Percentiles rank a stretch among this genome's conserved stretches.
These are phyloP conservation scores for Cystobasidium onofrii DNA, from an alignment of 768 basidiomycete species.

Conservation along the genomic window DNA sequence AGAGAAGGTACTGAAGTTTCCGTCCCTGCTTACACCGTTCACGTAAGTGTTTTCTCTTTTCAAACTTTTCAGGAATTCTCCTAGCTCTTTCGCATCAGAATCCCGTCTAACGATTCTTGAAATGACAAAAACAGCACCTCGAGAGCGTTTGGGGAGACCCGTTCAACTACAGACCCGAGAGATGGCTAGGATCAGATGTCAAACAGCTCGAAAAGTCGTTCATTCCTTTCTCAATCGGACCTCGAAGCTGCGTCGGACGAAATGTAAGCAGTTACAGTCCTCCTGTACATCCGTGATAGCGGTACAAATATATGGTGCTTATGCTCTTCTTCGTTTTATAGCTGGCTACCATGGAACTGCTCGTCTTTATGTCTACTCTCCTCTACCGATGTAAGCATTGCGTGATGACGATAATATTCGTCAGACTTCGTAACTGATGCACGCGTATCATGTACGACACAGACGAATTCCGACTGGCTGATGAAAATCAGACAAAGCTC, in stretches of 20 bases:
- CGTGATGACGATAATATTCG: too few relatives aligned
- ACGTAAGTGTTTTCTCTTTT: constrained; percentile 10
- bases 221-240: constrained; percentile 78
- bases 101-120: too few relatives aligned
- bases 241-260: constrained; percentile 70
- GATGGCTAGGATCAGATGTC: constrained; percentile 70
- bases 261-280: not conserved
- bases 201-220: constrained; percentile 52
- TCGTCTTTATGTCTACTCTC: constrained; percentile 72
- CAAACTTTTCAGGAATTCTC: too few relatives aligned
- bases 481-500: constrained; percentile 49
- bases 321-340: too few relatives aligned
- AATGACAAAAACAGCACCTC: constrained; percentile 68
- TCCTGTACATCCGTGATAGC: too few relatives aligned
- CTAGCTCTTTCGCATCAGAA: too few relatives aligned
- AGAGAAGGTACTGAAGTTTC: constrained; percentile 52
- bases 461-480: constrained; percentile 33
- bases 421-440: constrained; percentile 30
- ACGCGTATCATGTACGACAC: not conserved
- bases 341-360: constrained; percentile 62
- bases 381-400: constrained; percentile 56
- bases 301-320: too few relatives aligned
- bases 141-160: constrained; percentile 67
- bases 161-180: constrained; percentile 66
- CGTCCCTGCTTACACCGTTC: constrained; percentile 4